A percentile compares a stretch with the other conserved stretches of the same genome.
phyloP scores from a whole-genome alignment of 441 rosid genomes.

The Gossypium gossypioides region DNA sequence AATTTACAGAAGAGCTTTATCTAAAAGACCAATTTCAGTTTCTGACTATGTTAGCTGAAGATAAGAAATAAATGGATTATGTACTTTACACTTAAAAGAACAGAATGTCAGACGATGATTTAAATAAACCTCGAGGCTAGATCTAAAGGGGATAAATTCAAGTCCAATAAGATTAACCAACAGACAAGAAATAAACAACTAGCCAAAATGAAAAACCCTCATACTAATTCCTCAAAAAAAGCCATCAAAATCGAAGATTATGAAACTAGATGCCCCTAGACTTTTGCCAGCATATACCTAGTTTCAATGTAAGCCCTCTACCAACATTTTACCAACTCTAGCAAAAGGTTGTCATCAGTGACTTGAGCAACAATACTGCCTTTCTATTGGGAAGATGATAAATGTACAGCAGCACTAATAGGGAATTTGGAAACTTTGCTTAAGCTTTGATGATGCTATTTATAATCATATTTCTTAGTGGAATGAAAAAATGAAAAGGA shows the following conservation, averaged over 20 bases:
- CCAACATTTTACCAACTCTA: not conserved
- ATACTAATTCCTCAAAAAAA: not conserved
- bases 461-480: not conserved
- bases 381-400: not conserved
- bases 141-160: not conserved
- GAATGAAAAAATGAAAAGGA: conserved; percentile 7
- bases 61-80: not conserved
- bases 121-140: not conserved
- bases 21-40: not conserved
- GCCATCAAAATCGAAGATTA: not conserved
- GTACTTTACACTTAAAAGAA: not conserved
- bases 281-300: not conserved
- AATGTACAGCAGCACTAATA: conserved; percentile 6
- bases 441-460: conserved; percentile 12
- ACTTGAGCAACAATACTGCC: not conserved
- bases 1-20: not conserved
- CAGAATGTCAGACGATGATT: not conserved
- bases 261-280: not conserved
- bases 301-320: not conserved
- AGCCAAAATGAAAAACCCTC: not conserved
- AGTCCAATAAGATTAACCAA: not conserved
- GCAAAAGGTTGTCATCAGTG: not conserved
- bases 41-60: not conserved
- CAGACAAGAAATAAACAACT: not conserved
- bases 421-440: conserved; percentile 2